Conservation (phyloP, 768 basidiomycete genomes). For the Nevesoporus exiguus region DNA sequence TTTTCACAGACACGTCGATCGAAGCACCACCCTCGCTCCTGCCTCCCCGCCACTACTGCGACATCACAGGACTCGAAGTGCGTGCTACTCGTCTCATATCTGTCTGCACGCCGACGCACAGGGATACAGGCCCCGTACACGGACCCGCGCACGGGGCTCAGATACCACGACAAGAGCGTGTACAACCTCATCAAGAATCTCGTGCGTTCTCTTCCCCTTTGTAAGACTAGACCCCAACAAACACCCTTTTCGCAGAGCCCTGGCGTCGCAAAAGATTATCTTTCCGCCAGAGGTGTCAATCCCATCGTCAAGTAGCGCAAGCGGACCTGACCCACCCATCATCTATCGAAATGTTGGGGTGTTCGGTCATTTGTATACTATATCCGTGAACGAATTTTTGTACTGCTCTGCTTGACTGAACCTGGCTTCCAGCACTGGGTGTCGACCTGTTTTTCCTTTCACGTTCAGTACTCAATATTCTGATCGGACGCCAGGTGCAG, state of each 20-base stretch:
- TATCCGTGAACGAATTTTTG: not conserved
- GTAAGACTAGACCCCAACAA: not conserved
- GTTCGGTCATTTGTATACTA: not conserved
- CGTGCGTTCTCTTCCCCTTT: slow-evolving; percentile 35
- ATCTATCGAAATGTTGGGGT: not conserved
- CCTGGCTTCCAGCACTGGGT: too few species aligned
- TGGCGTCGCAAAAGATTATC: slow-evolving; percentile 72
- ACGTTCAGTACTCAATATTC: too few species aligned
- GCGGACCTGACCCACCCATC: not conserved
- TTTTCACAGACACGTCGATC: slow-evolving; percentile 61
- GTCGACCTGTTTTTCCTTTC: too few species aligned
- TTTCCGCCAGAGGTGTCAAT: slow-evolving; percentile 53
- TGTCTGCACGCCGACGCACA: not conserved
- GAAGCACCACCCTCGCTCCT: slow-evolving; percentile 82
- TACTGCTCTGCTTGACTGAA: too few species aligned
- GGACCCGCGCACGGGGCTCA: slow-evolving; percentile 72
- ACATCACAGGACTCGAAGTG: slow-evolving; percentile 84
- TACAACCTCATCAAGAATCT: slow-evolving; percentile 77
- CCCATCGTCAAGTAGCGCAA: slow-evolving; percentile 42
- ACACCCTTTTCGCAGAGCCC: slow-evolving; percentile 39
- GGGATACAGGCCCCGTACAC: slow-evolving; percentile 65
- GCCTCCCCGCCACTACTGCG: slow-evolving; percentile 75
- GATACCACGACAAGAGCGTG: slow-evolving; percentile 85
- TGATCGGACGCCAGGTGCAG: too few species aligned
- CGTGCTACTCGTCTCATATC: not conserved